These are phyloP conservation scores for Botrytis porri DNA, from an alignment of 2,329 filamentous ascomycete species.

Conservation along the genomic window DNA sequence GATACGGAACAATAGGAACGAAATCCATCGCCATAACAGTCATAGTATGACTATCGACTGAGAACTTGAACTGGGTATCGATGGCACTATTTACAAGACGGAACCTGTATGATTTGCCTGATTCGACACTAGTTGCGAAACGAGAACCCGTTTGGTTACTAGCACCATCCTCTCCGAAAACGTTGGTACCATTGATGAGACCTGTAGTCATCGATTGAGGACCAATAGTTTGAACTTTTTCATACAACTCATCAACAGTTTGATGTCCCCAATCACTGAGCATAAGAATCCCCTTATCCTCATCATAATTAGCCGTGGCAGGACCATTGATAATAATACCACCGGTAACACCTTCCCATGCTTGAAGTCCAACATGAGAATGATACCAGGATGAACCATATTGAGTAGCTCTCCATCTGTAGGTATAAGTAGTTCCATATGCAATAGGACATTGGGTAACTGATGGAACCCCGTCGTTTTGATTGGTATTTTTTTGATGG, in stretches of 20 bases:
- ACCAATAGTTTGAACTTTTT: conserved; percentile 24
- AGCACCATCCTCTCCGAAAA: conserved; percentile 17
- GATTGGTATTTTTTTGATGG: conserved; percentile 41
- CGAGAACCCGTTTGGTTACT: conserved; percentile 19
- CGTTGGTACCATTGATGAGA: conserved; percentile 32
- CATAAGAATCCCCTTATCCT: conserved; percentile 54
- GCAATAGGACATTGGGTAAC: conserved; percentile 63
- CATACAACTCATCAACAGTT: conserved; percentile 29
- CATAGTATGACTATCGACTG: conserved; percentile 49
- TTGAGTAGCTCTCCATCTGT: conserved; percentile 27
- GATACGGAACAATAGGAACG: conserved; percentile 39
- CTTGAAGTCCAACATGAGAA: conserved; percentile 51
- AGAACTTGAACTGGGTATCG: conserved; percentile 44
- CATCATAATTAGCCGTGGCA: conserved; percentile 56
- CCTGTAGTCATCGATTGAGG: conserved; percentile 36
- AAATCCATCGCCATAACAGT: conserved; percentile 63
- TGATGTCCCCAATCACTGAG: conserved; percentile 37
- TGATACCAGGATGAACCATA: conserved; percentile 57
- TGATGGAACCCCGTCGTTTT: conserved; percentile 44
- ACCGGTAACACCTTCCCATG: conserved; percentile 56
- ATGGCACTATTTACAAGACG: conserved; percentile 47
- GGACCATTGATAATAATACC: conserved; percentile 60
- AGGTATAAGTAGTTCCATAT: conserved; percentile 25
- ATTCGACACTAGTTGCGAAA: conserved; percentile 38
- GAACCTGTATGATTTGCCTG: conserved; percentile 45